These are phyloP conservation scores for Thielaviopsis populi DNA, from an alignment of 2,329 filamentous ascomycete genomes.

Conservation along the genomic window DNA sequence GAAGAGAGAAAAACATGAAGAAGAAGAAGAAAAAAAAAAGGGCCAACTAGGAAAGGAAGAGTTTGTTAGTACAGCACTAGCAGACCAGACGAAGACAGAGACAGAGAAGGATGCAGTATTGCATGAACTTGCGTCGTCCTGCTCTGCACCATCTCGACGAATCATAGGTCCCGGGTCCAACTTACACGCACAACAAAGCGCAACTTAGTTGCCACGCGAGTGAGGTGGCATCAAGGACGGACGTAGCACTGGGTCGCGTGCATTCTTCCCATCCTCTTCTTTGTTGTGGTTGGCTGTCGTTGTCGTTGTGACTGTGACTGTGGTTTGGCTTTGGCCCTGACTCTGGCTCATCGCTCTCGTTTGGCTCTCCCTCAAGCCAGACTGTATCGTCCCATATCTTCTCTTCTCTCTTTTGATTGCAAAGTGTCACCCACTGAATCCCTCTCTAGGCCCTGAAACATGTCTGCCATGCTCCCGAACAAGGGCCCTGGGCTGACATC, in stretches of 20 bases:
- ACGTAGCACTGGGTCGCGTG: no score
- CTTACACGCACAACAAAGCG: neutral
- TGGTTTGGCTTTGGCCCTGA: neutral
- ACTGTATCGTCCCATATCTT: slow-evolving; percentile 3
- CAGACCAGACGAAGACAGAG: neutral
- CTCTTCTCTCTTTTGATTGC: neutral
- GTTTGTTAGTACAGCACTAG: neutral
- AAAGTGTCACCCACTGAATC: neutral
- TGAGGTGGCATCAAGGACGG: neutral
- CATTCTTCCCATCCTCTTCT: neutral
- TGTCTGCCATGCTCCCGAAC: neutral
- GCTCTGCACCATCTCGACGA: neutral
- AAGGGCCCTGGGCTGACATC: slow-evolving; percentile 2
- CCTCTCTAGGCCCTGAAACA: neutral
- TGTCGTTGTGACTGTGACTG: neutral
- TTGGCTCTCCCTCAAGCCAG: neutral
- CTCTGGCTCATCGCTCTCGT: neutral
- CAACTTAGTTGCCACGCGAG: neutral
- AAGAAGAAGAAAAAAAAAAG: slow-evolving; percentile 7
- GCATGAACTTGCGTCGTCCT: neutral
- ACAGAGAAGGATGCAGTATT: neutral
- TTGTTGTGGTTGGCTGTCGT: neutral
- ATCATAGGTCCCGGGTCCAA: neutral
- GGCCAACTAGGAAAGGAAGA: neutral
- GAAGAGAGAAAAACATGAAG: slow-evolving; percentile 6